Conservation (phyloP, 1,284 basidiomycete species). For the Cystobasidium slooffiae region DNA sequence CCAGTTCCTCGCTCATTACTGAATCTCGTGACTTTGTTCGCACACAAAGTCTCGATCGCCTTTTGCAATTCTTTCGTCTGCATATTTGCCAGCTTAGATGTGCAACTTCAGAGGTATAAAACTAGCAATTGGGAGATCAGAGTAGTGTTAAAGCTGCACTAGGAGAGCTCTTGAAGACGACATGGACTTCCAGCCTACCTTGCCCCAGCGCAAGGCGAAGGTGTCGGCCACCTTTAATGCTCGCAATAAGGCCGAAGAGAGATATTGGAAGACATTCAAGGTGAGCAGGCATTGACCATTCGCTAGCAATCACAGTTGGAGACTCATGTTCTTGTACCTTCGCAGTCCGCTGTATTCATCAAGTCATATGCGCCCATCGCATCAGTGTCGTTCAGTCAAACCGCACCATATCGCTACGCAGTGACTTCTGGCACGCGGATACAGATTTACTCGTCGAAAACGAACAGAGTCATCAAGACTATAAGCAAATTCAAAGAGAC, state of each 20-base stretch:
- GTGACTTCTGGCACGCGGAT: constrained; percentile 93
- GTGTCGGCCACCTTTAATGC: constrained; percentile 25
- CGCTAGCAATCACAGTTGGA: background rate
- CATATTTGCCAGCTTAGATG: background rate
- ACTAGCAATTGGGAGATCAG: no score
- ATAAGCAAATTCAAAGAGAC: constrained; percentile 97
- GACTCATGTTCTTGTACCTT: background rate
- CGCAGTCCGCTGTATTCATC: constrained; percentile 79
- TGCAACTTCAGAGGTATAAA: no score
- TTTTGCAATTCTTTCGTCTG: constrained; percentile 14
- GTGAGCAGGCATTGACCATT: background rate
- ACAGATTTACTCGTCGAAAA: constrained; percentile 93
- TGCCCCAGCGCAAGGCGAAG: constrained; percentile 33
- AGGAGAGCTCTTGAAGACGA: no score
- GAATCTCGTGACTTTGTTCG: constrained; percentile 8
- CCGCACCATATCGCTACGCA: constrained; percentile 88
- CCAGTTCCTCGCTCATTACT: background rate
- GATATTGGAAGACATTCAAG: constrained; percentile 41
- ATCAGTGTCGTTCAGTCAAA: constrained; percentile 82
- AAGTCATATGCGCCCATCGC: constrained; percentile 94
- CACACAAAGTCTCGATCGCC: constrained; percentile 10
- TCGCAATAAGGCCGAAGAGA: constrained; percentile 33
- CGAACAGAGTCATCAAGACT: constrained; percentile 92
- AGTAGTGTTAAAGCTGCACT: no score
- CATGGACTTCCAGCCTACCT: constrained; percentile 36